These are phyloP conservation scores for Auricularia cornea DNA, from an alignment of 768 basidiomycete species.

Conservation along the genomic window DNA sequence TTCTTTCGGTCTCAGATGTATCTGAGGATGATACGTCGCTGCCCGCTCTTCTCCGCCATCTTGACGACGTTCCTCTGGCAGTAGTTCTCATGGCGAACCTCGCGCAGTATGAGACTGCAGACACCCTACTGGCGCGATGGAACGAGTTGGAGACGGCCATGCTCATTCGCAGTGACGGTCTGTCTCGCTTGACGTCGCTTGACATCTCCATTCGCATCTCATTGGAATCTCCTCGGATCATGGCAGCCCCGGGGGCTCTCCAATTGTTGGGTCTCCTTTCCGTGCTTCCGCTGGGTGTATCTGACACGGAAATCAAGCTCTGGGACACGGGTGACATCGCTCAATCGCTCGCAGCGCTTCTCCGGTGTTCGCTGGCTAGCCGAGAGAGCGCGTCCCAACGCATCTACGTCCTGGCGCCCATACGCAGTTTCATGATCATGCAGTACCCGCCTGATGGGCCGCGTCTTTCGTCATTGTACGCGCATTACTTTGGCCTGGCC, in stretches of 20 bases:
- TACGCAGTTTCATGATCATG: not conserved
- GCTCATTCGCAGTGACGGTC: not conserved
- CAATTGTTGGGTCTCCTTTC: not conserved
- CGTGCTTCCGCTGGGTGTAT: not conserved
- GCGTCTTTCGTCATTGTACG: no score
- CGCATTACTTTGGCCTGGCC: not conserved
- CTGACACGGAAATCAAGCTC: conserved; percentile 9
- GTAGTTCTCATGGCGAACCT: not conserved
- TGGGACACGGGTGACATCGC: conserved; percentile 5
- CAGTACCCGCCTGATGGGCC: not conserved
- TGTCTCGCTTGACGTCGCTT: no score
- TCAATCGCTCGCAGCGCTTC: not conserved
- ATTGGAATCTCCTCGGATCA: not conserved
- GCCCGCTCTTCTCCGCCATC: not conserved
- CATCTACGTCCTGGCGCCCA: not conserved
- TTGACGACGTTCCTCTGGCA: not conserved
- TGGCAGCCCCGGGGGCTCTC: not conserved
- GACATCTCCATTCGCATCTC: not conserved
- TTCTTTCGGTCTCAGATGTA: not conserved
- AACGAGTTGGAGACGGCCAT: not conserved
- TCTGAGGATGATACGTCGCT: not conserved
- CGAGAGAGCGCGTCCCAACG: not conserved
- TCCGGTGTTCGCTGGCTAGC: not conserved
- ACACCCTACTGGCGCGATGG: not conserved
- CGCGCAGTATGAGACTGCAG: not conserved